Base-by-base conservation (phyloP, 768 basidiomycete species). In the Leccinellum luteum region DNA sequence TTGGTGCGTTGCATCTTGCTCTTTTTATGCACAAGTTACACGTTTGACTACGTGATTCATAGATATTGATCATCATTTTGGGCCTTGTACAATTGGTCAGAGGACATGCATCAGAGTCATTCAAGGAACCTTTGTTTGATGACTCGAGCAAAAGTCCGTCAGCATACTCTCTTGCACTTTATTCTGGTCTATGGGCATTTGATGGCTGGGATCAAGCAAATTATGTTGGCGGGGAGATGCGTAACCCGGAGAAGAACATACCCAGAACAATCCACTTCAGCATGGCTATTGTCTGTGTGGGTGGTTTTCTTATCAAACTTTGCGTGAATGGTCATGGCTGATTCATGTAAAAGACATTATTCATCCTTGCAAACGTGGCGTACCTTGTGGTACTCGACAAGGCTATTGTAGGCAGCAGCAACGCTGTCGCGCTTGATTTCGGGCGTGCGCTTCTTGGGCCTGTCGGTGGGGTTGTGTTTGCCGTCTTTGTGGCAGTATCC, bases 171-270 rank as follows among this genome's bases (percentile, higher is more conserved):
- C 77, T 98, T n/a, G 96, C 95, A 0, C 77, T 98, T 6, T 99
- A 97, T 72, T 96, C 94, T 12, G 92, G 94, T 3, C 75, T 98
- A 4, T 98, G 90, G 92, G 94, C 94, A 2, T 94, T 92, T 62
- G 94, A 94, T 71, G 96, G 96, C 1, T 99, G 94, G 94, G 95
- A 95, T 66, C 89, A 91, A 73, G 87, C 83, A 28, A 94, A 93
- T 69, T 96, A 89, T 61, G 91, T 98, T 15, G 91, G 89, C 14
- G 95, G 91, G 28, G 94, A 94, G 72, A 90, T 98, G 76, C 75
- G 79, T 54, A 83, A 88, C 58, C 86, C 92, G 2, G 84, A 88
- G 66, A 89, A 84, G 67, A 94, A 94, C 65, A 87, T 98, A 48
- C 95, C 95, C 3, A 79, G 88, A 56, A 86, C 88, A 1, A 92